A percentile compares a stretch with the other conserved stretches of the same genome.
Evolutionary conservation across 2,329 filamentous ascomycete species (phyloP).

Genomic region (Aureobasidium leucospermi): DNA sequence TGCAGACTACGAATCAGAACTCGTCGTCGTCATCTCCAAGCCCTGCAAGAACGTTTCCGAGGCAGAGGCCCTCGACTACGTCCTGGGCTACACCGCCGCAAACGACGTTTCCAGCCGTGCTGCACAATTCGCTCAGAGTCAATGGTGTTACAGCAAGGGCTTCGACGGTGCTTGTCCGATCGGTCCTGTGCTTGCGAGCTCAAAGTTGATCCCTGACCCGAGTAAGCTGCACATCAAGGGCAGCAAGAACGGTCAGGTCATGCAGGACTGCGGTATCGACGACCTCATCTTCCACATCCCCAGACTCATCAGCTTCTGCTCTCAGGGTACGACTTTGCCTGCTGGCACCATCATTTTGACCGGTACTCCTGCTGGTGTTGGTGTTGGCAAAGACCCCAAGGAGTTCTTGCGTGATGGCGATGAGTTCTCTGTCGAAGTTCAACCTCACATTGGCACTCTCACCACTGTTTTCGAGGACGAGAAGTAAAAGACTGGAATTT

Average conservation of each 20-base stretch:
- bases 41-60: slow-evolving; percentile 49
- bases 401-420: slow-evolving; percentile 40
- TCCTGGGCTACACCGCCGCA: slow-evolving; percentile 56
- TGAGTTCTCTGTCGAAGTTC: slow-evolving; percentile 42
- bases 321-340: slow-evolving; percentile 35
- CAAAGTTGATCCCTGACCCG: slow-evolving; percentile 27
- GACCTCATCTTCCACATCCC: slow-evolving; percentile 50
- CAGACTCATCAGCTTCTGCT: slow-evolving; percentile 34
- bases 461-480: slow-evolving; percentile 36
- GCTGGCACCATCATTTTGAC: slow-evolving; percentile 38
- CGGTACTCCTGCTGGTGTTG: slow-evolving; percentile 37
- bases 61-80: slow-evolving; percentile 49
- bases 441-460: slow-evolving; percentile 43
- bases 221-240: slow-evolving; percentile 40
- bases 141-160: slow-evolving; percentile 54
- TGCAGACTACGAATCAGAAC: slow-evolving; percentile 54
- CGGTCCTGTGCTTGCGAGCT: slow-evolving; percentile 25
- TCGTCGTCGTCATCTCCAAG: slow-evolving; percentile 50
- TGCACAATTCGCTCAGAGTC: slow-evolving; percentile 46
- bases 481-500: slow-evolving; percentile 3
- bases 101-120: slow-evolving; percentile 58
- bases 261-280: slow-evolving; percentile 42
- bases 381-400: slow-evolving; percentile 33
- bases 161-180: slow-evolving; percentile 52
- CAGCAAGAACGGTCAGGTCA: slow-evolving; percentile 39